Conservation (phyloP, 2,329 filamentous ascomycete species). For the Calonectria pteridis region DNA sequence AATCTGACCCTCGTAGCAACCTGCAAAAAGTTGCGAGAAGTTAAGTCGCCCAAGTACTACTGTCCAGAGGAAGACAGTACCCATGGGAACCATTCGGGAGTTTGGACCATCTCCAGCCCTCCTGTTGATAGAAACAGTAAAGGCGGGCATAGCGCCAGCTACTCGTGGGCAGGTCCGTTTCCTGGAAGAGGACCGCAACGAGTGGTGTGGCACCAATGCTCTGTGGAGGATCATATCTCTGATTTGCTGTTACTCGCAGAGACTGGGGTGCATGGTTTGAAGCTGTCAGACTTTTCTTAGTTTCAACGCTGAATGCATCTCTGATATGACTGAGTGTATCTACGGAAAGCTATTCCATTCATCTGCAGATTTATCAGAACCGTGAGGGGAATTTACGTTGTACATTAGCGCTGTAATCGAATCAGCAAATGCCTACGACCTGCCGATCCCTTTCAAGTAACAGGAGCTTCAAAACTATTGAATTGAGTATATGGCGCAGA, state of each 20-base stretch:
- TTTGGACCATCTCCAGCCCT: not conserved
- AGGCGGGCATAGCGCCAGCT: not conserved
- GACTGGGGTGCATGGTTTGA: not conserved
- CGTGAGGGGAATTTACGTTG: not conserved
- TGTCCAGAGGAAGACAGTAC: not conserved
- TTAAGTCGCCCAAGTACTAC: not conserved
- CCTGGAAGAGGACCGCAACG: not conserved
- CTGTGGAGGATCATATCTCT: not conserved
- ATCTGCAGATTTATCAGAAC: no score
- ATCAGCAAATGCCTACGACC: not conserved
- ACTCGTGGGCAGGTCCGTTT: not conserved
- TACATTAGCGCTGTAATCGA: not conserved
- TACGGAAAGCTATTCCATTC: no score
- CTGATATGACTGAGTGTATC: not conserved
- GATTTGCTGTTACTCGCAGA: not conserved
- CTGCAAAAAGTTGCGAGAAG: not conserved
- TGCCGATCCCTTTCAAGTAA: not conserved
- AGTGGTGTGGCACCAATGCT: not conserved
- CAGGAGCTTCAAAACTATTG: not conserved
- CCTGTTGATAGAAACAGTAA: not conserved
- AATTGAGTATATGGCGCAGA: not conserved
- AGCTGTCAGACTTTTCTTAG: not conserved
- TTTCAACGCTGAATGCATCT: not conserved
- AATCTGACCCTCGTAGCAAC: not conserved
- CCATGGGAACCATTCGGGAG: not conserved